Base-by-base conservation (phyloP, 2,329 filamentous ascomycete species). In the Colletotrichum musicola region DNA sequence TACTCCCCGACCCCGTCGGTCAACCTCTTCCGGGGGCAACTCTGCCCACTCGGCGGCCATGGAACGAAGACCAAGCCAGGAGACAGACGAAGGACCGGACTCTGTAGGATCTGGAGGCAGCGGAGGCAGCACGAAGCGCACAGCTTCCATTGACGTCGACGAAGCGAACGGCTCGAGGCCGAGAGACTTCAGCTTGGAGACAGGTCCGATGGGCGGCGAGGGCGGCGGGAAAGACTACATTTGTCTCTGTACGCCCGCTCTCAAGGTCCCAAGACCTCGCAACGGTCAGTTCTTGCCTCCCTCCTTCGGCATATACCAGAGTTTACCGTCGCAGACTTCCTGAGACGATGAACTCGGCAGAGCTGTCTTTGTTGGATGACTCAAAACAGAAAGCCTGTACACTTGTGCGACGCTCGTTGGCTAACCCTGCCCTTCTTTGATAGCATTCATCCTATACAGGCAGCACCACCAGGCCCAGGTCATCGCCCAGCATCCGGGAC, bases 361-460 rank as follows among this genome's bases (percentile, higher is more conserved):
- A 18, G 35, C 38, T 14, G 51, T 60, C 65, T 63, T 67, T 62
- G 71, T 65, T 70, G 56, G 42, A 49, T 71, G 49, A 60, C 27
- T 42, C 60, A 62, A 49, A 22, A 49, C 46, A 22, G 58, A 47
- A 46, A 64, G 51, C 56, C 14, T 53, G 50, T 44, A 62, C 47
- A 71, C 55, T 68, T 55, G 47, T 59, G 22, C 47, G 59, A 67
- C 13, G 6, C 55, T 35, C 42, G 20, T 60, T 58, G 62, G 62
- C 77, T 81, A 65, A 81, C 73, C 9, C 10, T 55, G 30, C 10
- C 40, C 42, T 68, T 73, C 78, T 76, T 77, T 78, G 66, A 64
- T 59, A 99, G 96, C 95, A 58, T 99, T 99, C 83, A 99, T 99
- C 73, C 86, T 99, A 74, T 99, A 97, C 83, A 94, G 96, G 46